phyloP scores from a whole-genome alignment of 2,329 filamentous ascomycete species.

The Microdochium nivale region DNA sequence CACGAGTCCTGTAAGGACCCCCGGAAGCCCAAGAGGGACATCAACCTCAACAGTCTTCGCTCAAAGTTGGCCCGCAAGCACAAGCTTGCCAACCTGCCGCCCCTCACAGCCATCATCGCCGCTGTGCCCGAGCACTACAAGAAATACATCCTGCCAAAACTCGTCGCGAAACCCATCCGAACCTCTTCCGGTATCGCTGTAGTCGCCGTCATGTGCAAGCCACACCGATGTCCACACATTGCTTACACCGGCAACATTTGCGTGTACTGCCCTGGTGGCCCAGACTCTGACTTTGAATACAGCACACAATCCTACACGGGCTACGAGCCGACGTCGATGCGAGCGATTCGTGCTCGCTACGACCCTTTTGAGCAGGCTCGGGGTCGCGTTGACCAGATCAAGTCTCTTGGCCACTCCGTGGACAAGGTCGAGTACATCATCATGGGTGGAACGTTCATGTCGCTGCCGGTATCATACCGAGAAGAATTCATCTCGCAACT shows the following conservation, averaged over 20 bases:
- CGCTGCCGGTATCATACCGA: constrained; percentile 76
- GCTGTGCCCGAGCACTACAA: constrained; percentile 99
- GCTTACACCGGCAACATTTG: constrained; percentile 98
- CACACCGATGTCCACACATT: constrained; percentile 94
- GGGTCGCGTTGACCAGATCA: constrained; percentile 93
- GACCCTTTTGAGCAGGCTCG: constrained; percentile 97
- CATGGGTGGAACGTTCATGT: constrained; percentile 99
- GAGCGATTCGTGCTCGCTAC: constrained; percentile 91
- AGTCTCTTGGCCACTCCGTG: constrained; percentile 88
- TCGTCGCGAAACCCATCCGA: constrained; percentile 93
- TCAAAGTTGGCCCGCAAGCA: constrained; percentile 90
- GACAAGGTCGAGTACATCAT: constrained; percentile 99
- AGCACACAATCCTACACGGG: constrained; percentile 98
- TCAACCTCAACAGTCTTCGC: constrained; percentile 86
- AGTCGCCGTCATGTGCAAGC: constrained; percentile 99
- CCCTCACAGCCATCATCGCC: constrained; percentile 92
- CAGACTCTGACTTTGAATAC: constrained; percentile 98
- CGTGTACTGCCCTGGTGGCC: constrained; percentile 95
- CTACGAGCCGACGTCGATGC: constrained; percentile 97
- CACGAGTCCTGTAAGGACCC: constrained; percentile 74
- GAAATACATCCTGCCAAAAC: constrained; percentile 93
- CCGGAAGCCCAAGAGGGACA: constrained; percentile 66
- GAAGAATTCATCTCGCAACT: constrained; percentile 92
- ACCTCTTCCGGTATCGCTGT: constrained; percentile 96
- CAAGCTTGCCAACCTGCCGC: constrained; percentile 76